phyloP scores from a whole-genome alignment of 768 basidiomycete species.

The Rhizopogon roseolus region DNA sequence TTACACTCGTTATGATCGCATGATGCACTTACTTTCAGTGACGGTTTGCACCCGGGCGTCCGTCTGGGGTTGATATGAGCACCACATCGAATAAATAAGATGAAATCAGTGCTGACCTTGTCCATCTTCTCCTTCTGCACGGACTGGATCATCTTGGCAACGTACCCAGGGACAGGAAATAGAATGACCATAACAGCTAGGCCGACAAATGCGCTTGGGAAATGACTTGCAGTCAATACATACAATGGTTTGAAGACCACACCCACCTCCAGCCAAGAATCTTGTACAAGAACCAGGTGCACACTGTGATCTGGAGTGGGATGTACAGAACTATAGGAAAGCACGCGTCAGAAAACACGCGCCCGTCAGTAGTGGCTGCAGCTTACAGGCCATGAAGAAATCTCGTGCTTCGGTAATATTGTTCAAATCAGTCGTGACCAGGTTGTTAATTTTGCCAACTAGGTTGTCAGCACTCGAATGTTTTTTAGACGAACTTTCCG shows the following conservation, averaged over 20 bases:
- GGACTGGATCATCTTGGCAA: slow-evolving; percentile 43
- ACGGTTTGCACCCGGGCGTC: slow-evolving; percentile 60
- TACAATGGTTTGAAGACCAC: no score
- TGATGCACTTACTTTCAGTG: slow-evolving; percentile 45
- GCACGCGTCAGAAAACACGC: neutral
- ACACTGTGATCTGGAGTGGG: slow-evolving; percentile 18
- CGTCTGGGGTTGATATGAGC: slow-evolving; percentile 23
- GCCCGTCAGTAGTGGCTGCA: neutral
- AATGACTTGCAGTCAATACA: neutral
- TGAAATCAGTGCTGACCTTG: slow-evolving; percentile 20
- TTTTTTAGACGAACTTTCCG: neutral
- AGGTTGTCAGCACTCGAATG: slow-evolving; percentile 38
- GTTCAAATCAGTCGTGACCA: slow-evolving; percentile 48
- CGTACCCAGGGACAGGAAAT: slow-evolving; percentile 53
- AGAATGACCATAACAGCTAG: slow-evolving; percentile 46
- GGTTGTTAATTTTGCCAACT: slow-evolving; percentile 73
- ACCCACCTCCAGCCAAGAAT: slow-evolving; percentile 37
- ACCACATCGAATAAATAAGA: neutral
- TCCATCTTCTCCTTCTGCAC: slow-evolving; percentile 49
- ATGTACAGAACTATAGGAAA: slow-evolving; percentile 3
- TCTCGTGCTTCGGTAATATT: slow-evolving; percentile 15
- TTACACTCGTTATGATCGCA: neutral
- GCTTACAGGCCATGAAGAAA: slow-evolving; percentile 9
- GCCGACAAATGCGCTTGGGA: slow-evolving; percentile 44
- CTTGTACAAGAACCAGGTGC: slow-evolving; percentile 39